Evolutionary conservation across 805 yeast species (phyloP).

Genomic region (Saccharomycopsis capsularis): DNA sequence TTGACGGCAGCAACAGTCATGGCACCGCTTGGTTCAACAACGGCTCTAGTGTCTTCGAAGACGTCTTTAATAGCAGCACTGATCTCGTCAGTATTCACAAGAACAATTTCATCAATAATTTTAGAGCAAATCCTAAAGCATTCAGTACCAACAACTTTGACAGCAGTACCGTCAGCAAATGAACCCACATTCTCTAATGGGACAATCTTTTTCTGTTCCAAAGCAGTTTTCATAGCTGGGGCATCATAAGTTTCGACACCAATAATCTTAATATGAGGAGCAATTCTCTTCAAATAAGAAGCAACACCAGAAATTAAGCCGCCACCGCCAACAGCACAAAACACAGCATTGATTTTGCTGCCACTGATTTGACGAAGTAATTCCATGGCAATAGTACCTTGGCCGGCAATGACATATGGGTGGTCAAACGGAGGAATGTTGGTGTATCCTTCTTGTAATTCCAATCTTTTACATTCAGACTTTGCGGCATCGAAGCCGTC

Average conservation of each 20-base stretch:
- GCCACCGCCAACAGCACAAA: conserved; percentile 95
- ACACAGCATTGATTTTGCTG: conserved; percentile 74
- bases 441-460: conserved; percentile 64
- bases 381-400: conserved; percentile 96
- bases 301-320: conserved; percentile 91
- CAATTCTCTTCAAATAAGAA: conserved; percentile 84
- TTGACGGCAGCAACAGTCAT: conserved; percentile 92
- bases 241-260: conserved; percentile 98
- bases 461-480: conserved; percentile 72
- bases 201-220: conserved; percentile 48
- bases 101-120: conserved; percentile 81
- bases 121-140: conserved; percentile 75
- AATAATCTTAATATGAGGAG: conserved; percentile 93
- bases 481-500: conserved; percentile 96
- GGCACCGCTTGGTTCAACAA: conserved; percentile 97
- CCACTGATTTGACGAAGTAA: conserved; percentile 78
- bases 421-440: conserved; percentile 98
- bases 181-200: conserved; percentile 74
- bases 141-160: conserved; percentile 81
- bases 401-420: conserved; percentile 97
- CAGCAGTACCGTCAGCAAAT: conserved; percentile 99
- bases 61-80: conserved; percentile 96
- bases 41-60: conserved; percentile 89
- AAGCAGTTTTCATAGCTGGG: conserved; percentile 76
- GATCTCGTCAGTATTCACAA: conserved; percentile 86